Conservation (phyloP, 2,329 filamentous ascomycete genomes). For the Colletotrichum neosansevieriae region DNA sequence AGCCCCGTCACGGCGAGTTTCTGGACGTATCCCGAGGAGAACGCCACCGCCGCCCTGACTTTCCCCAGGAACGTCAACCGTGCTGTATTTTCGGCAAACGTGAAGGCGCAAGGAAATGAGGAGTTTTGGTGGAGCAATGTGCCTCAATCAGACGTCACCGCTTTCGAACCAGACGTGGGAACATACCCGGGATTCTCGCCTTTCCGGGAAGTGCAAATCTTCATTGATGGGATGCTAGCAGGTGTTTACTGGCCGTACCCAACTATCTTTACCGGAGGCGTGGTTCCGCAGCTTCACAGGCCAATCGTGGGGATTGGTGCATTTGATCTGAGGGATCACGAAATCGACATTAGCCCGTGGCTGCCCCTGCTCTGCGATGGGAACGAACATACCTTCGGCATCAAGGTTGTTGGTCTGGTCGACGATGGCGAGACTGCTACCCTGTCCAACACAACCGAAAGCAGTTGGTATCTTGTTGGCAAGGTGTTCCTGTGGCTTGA, state of each 20-base stretch:
- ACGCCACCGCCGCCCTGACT: slow-evolving; percentile 66
- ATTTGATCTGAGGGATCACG: slow-evolving; percentile 82
- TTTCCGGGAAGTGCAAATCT: slow-evolving; percentile 83
- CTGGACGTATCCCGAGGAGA: slow-evolving; percentile 74
- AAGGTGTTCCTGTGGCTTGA: slow-evolving; percentile 84
- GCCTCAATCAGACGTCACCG: slow-evolving; percentile 68
- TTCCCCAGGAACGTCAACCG: slow-evolving; percentile 77
- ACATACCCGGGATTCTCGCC: slow-evolving; percentile 75
- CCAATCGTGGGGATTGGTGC: slow-evolving; percentile 83
- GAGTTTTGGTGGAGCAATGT: slow-evolving; percentile 92
- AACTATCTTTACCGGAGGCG: slow-evolving; percentile 83
- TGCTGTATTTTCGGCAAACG: slow-evolving; percentile 79
- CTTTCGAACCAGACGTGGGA: slow-evolving; percentile 69
- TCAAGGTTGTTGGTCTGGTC: slow-evolving; percentile 75
- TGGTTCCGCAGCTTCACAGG: slow-evolving; percentile 81
- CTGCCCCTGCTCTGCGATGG: slow-evolving; percentile 77
- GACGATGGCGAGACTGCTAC: slow-evolving; percentile 62
- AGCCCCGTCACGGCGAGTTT: slow-evolving; percentile 69
- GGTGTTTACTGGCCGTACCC: slow-evolving; percentile 87
- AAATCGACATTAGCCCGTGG: slow-evolving; percentile 86
- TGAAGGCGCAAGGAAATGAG: slow-evolving; percentile 80
- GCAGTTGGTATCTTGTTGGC: slow-evolving; percentile 80
- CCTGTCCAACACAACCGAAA: slow-evolving; percentile 67
- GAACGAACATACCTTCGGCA: slow-evolving; percentile 72
- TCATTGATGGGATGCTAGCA: slow-evolving; percentile 78